Base-by-base conservation (phyloP, 148 eudicot species). In the Rhododendron mucronatum region DNA sequence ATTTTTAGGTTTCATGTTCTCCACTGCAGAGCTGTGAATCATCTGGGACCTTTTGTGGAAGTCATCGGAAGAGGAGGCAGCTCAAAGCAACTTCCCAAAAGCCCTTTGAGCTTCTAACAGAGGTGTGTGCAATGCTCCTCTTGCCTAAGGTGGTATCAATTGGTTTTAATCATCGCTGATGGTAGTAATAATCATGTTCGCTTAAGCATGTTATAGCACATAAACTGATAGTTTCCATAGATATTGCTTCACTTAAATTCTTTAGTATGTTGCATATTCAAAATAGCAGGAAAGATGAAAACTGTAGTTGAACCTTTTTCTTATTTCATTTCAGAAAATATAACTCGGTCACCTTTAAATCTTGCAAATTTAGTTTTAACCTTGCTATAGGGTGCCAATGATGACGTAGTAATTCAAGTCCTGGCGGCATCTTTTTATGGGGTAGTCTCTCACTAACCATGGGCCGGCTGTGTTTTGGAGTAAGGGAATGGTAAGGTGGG, bases 101-200 rank as follows among this genome's bases (percentile, higher is more conserved):
- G 85, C 99, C 99, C n/a, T 96, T 96, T 82, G 93, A 89, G 81
- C 98, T 96, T 18, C 90, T 92, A 90, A 96, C 99, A 41, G 99
- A 96, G 97, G 99, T 96, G 75, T 80, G 86, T 75, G 28, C 77
- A 26, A 53, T 55, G 80, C 28, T n/a, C 37, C 28, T n/a, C 51
- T 69, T 83, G 59, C 76, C 53, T 69, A 39, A 44, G 11, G 76
- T 13, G 28, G 37, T 14, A 28, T 57, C 59, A 48, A 21, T 55
- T 7, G 35, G 75, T 82, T 21, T 82, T 55, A 18, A n/a, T 82
- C 33, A 44, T 83, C 1, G 53, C 41, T 61, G 26, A 53, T n/a
- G 39, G 51, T 18, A 23, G 48, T 61, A n/a, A 14, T 61, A 37
- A 63, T 26, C 18, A 61, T 59, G 51, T 11, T 33, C 5, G 0